A percentile compares a stretch with the other conserved stretches of the same genome.
phyloP scores from a whole-genome alignment of 805 yeast species.

The Pichia manshurica region DNA sequence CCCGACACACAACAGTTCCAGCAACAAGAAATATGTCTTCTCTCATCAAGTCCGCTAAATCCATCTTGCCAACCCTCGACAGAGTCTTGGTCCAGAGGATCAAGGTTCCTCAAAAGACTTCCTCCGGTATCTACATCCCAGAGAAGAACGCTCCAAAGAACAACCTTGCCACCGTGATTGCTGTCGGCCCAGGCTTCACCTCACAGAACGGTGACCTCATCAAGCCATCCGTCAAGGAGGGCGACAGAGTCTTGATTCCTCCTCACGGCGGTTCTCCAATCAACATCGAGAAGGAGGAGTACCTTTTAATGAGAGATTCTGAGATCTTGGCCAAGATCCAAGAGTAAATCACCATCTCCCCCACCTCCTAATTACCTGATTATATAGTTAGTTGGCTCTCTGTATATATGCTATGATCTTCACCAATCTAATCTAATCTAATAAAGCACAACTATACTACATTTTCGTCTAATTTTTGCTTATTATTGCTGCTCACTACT shows the following conservation, averaged over 20 bases:
- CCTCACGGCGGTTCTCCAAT: conserved; percentile 88
- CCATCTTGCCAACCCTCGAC: conserved; percentile 89
- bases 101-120: conserved; percentile 86
- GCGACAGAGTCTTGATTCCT: conserved; percentile 93
- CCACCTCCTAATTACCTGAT: not conserved
- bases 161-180: conserved; percentile 85
- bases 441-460: too few species aligned
- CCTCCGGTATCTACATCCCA: conserved; percentile 89
- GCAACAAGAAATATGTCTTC: conserved; percentile 23
- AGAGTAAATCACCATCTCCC: conserved; percentile 35
- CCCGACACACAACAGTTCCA: not conserved
- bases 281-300: conserved; percentile 65
- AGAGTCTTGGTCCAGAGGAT: conserved; percentile 93
- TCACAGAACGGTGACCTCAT: conserved; percentile 70
- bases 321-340: conserved; percentile 93
- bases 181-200: conserved; percentile 91
- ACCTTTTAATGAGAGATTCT: conserved; percentile 72
- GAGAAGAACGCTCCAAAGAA: conserved; percentile 94
- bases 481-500: not conserved
- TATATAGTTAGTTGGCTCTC: not conserved
- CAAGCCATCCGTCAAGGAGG: conserved; percentile 71
- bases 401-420: conserved; percentile 6
- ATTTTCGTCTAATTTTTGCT: too few species aligned
- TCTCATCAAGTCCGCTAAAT: conserved; percentile 73
- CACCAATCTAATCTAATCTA: too few species aligned